A percentile compares a stretch with the other conserved stretches of the same genome.
Conservation (phyloP, 768 basidiomycete genomes). For the Plicaturopsis crispa region DNA sequence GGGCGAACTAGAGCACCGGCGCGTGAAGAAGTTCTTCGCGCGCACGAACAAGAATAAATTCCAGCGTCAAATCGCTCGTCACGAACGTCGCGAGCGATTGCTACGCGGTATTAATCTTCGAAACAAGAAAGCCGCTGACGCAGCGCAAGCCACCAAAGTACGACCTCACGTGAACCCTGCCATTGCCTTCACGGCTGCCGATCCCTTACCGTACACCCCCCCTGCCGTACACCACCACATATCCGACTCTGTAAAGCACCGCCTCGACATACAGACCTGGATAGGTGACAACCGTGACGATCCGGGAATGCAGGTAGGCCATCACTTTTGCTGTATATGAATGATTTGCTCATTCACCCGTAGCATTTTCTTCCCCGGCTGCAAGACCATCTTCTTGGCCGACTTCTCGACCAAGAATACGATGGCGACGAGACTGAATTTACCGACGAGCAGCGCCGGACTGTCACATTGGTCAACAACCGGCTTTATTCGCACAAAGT, state of each 20-base stretch:
- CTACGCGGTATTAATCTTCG: neutral
- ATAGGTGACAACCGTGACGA: constrained; percentile 13
- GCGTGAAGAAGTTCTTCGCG: constrained; percentile 28
- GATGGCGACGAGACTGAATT: constrained; percentile 8
- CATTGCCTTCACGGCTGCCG: constrained; percentile 4
- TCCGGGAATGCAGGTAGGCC: constrained; percentile 20
- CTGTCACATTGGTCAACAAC: constrained; percentile 11
- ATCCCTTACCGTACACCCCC: constrained; percentile 7
- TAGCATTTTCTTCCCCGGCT: constrained; percentile 15
- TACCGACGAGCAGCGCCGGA: constrained; percentile 3
- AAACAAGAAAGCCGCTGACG: constrained; percentile 3
- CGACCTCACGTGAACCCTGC: constrained; percentile 2
- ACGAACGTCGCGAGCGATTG: constrained; percentile 5
- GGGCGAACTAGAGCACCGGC: constrained; percentile 30
- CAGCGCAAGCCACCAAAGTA: constrained; percentile 8
- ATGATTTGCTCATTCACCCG: constrained; percentile 1
- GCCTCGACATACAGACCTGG: neutral
- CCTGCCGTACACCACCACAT: constrained; percentile 16
- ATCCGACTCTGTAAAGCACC: constrained; percentile 7
- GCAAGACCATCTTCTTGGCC: constrained; percentile 13
- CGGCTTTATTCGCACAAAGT: constrained; percentile 19
- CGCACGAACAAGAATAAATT: constrained; percentile 26
- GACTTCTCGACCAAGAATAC: constrained; percentile 3
- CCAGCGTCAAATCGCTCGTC: constrained; percentile 19
- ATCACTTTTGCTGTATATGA: constrained; percentile 7